Percentiles rank a stretch among this genome's conserved stretches.
These are phyloP conservation scores for Candida nonsorbophila DNA, from an alignment of 805 yeast species.

Conservation along the genomic window DNA sequence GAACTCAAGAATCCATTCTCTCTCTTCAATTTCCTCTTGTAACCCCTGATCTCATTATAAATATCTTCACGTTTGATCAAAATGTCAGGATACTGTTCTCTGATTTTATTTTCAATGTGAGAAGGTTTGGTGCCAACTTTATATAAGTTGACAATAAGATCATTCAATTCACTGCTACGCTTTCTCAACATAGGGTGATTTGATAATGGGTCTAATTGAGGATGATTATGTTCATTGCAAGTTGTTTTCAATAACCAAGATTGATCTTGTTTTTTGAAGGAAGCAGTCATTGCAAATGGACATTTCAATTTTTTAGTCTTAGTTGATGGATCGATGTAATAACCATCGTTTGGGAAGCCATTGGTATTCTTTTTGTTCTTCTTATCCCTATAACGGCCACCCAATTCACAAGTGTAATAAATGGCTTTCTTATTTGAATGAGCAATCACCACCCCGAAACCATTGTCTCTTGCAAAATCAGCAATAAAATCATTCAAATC, in stretches of 20 bases:
- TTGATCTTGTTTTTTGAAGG: slow-evolving; percentile 43
- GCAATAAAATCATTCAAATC: slow-evolving; percentile 49
- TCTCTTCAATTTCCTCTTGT: slow-evolving; percentile 45
- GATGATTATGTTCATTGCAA: slow-evolving; percentile 55
- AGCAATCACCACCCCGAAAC: slow-evolving; percentile 56
- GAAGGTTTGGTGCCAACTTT: slow-evolving; percentile 53
- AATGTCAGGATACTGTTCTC: slow-evolving; percentile 48
- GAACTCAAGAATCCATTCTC: slow-evolving; percentile 23
- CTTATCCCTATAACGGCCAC: slow-evolving; percentile 52
- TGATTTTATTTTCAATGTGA: slow-evolving; percentile 47
- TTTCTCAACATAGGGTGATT: slow-evolving; percentile 56
- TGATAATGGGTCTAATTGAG: slow-evolving; percentile 49
- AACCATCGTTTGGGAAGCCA: slow-evolving; percentile 24
- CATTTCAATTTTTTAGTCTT: slow-evolving; percentile 50
- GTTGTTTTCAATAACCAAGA: slow-evolving; percentile 50
- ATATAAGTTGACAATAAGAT: slow-evolving; percentile 46
- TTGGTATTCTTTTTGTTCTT: slow-evolving; percentile 24
- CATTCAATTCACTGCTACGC: slow-evolving; percentile 47
- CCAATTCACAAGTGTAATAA: slow-evolving; percentile 54
- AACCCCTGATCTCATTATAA: slow-evolving; percentile 52
- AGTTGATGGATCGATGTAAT: slow-evolving; percentile 34
- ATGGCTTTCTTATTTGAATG: slow-evolving; percentile 56
- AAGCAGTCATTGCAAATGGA: slow-evolving; percentile 57
- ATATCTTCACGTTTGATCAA: slow-evolving; percentile 54
- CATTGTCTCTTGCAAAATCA: slow-evolving; percentile 53